Base-by-base conservation (phyloP, 495 filamentous ascomycete genomes). In the Chaetomidium leptoderma region DNA sequence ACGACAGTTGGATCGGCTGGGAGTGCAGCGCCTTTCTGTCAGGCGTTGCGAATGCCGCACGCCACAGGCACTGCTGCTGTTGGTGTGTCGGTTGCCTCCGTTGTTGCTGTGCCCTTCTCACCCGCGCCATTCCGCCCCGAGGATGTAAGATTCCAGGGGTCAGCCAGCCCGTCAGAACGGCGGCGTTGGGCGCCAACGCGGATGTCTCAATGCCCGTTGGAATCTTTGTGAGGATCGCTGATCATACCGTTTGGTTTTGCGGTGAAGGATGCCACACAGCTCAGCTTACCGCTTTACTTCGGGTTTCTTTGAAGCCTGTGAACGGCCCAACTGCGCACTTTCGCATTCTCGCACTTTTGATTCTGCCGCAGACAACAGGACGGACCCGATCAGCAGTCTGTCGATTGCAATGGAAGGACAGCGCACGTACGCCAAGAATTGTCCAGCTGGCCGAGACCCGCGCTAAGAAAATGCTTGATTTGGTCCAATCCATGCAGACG, bases 31-130 rank as follows among this genome's bases (percentile, higher is more conserved):
- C 48, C 32, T 37, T 36, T 51, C 7, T 16, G 48, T 26, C 9
- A 26, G 48, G 33, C 21, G 6, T 51, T 49, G 1, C 11, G n/a
- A 3, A 49, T 33, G 9, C 1, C n/a, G 16, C 23, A 24, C 43
- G 43, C 43, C 43, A 9, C 24, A 27, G 46, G 29, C 27, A 30
- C 33, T 24, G 32, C 48, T 19, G 29, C 21, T 37, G 32, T 51
- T 51, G 30, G 32, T 24, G 27, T 13, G 3, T n/a, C n/a, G n/a
- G n/a, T n/a, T n/a, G n/a, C 2, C 17, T 33, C 17, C 13, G 21
- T 35, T 35, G 46, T 21, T 23, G 46, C 46, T 49, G 46, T 35
- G 46, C 46, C 46, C 13, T 33, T 49, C 46, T 49, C 46, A 49
- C n/a, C 6, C 19, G 37, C 37, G 26, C 45, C 29, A 3, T 48